phyloP scores from a whole-genome alignment of 805 yeast species.

The Kluyveromyces wickerhamii region DNA sequence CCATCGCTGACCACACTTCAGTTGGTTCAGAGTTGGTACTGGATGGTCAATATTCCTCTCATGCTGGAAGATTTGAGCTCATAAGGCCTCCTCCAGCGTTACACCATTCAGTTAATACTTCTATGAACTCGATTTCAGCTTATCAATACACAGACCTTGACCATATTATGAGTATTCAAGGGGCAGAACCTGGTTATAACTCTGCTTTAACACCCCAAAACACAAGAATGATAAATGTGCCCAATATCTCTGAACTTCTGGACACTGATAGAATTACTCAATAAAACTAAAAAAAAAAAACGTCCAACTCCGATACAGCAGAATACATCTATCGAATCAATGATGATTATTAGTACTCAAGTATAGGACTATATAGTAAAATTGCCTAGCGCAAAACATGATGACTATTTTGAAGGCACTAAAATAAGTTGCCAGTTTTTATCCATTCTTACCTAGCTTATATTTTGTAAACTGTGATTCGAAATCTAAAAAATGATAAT shows the following conservation, averaged over 20 bases:
- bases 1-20: no score
- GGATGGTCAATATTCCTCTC: background rate
- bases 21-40: background rate
- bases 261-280: slow-evolving; percentile 30
- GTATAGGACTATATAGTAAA: no score
- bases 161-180: slow-evolving; percentile 25
- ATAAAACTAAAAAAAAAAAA: no score
- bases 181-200: slow-evolving; percentile 21
- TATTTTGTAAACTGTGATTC: no score
- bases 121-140: slow-evolving; percentile 10
- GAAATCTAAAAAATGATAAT: no score
- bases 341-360: no score
- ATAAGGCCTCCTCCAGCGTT: slow-evolving; percentile 24
- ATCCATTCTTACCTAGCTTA: no score
- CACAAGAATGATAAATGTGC: slow-evolving; percentile 21
- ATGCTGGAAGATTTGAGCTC: background rate
- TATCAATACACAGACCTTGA: slow-evolving; percentile 22
- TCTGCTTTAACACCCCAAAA: slow-evolving; percentile 26
- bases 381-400: no score
- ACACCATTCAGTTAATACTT: slow-evolving; percentile 13
- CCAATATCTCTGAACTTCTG: slow-evolving; percentile 20
- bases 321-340: no score
- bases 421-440: no score
- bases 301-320: no score
- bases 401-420: no score